Evolutionary conservation across 75 land plant genomes (phyloP).

Genomic region (Cunninghamia lanceolata): DNA sequence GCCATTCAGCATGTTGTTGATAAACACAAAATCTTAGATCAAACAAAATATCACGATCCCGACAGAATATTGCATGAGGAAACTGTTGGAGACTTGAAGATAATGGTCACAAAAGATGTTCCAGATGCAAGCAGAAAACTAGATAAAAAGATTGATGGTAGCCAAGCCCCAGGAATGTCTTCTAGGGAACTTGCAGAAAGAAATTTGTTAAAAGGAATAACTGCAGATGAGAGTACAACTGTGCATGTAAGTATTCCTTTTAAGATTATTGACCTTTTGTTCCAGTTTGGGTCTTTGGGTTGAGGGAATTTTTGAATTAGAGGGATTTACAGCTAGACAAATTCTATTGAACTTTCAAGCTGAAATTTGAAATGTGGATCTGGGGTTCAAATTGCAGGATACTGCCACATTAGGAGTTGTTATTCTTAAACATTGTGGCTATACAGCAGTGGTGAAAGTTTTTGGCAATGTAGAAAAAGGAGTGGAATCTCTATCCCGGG

Average conservation of each 20-base stretch:
- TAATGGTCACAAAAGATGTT: conserved; percentile 53
- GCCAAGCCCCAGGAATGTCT: conserved; percentile 39
- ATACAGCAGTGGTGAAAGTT: conserved; percentile 78
- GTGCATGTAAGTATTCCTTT: conserved; percentile 65
- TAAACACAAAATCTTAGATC: not conserved
- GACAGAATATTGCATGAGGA: conserved; percentile 42
- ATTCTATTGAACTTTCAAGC: not conserved
- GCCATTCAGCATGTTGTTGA: conserved; percentile 35
- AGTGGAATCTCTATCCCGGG: conserved; percentile 32
- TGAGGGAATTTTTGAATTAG: not conserved
- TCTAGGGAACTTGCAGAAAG: conserved; percentile 55
- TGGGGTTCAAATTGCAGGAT: conserved; percentile 46
- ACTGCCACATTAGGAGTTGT: conserved; percentile 82
- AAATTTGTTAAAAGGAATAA: conserved; percentile 93
- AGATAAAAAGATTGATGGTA: conserved; percentile 62
- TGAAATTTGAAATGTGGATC: not conserved
- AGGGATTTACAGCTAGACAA: not conserved
- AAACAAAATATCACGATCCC: not conserved
- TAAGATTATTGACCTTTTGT: not conserved
- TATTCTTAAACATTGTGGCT: conserved; percentile 81
- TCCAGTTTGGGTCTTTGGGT: not conserved
- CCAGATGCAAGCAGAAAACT: conserved; percentile 70
- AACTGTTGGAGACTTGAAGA: conserved; percentile 55
- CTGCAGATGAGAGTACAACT: conserved; percentile 95
- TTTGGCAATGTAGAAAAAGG: conserved; percentile 30